phyloP scores from a whole-genome alignment of 2,329 filamentous ascomycete species.

The Colletotrichum shisoi region DNA sequence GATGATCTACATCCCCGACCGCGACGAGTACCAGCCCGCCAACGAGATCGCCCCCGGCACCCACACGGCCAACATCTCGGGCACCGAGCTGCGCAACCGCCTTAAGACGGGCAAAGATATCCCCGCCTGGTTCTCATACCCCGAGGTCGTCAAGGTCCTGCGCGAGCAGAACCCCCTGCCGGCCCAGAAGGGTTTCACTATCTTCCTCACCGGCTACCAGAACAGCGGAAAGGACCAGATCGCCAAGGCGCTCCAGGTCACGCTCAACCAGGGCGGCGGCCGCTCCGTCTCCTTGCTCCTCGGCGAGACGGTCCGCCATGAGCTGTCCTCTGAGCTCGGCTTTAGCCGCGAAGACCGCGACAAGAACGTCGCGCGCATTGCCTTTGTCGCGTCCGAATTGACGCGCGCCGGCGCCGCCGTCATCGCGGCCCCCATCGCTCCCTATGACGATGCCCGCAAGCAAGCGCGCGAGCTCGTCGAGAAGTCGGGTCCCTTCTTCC shows the following conservation, averaged over 20 bases:
- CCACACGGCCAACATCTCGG: conserved; percentile 87
- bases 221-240: conserved; percentile 98
- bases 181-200: conserved; percentile 91
- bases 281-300: conserved; percentile 93
- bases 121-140: conserved; percentile 99
- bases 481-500: conserved; percentile 90
- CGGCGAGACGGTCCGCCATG: conserved; percentile 91
- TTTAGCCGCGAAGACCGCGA: conserved; percentile 93
- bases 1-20: conserved; percentile 98
- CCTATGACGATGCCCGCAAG: conserved; percentile 80
- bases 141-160: conserved; percentile 95
- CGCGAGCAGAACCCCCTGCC: conserved; percentile 95
- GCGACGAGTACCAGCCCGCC: conserved; percentile 93
- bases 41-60: conserved; percentile 86
- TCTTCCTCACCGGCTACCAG: conserved; percentile 96
- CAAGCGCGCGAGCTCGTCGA: conserved; percentile 85
- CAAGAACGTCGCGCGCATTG: conserved; percentile 94
- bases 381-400: conserved; percentile 93
- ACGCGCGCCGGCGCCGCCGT: conserved; percentile 92
- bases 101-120: conserved; percentile 93
- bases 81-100: conserved; percentile 89
- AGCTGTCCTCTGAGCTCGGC: conserved; percentile 93
- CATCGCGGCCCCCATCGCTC: conserved; percentile 95
- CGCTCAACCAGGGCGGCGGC: conserved; percentile 96
- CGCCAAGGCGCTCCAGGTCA: conserved; percentile 93